Conservation (phyloP, 768 basidiomycete species). For the Naganishia randhawae region DNA sequence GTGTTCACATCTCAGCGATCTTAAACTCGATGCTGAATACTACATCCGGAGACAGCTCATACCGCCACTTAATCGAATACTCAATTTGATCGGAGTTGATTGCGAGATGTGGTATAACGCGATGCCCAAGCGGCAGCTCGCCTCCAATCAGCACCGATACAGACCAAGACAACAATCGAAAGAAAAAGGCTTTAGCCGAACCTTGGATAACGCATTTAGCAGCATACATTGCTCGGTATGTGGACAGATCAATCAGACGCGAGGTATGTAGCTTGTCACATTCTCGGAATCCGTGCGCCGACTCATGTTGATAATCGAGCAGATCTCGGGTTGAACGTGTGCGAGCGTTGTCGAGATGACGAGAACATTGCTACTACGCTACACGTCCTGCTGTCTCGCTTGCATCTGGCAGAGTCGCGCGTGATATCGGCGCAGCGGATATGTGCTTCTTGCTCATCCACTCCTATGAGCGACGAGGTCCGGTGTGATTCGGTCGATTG, state of each 20-base stretch:
- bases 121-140: constrained; percentile 60
- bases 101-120: constrained; percentile 79
- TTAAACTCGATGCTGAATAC: constrained; percentile 77
- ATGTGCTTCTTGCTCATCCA: constrained; percentile 67
- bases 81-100: constrained; percentile 85
- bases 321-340: constrained; percentile 53
- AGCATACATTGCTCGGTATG: constrained; percentile 31
- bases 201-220: constrained; percentile 26
- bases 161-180: not conserved
- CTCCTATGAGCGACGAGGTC: constrained; percentile 60
- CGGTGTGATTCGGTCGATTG: constrained; percentile 83
- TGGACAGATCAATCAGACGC: constrained; percentile 21
- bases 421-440: constrained; percentile 62
- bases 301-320: not conserved
- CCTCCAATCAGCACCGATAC: constrained; percentile 16
- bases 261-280: not conserved
- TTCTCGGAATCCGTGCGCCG: not conserved
- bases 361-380: constrained; percentile 57
- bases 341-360: constrained; percentile 59
- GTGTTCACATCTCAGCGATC: constrained; percentile 54
- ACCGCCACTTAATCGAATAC: constrained; percentile 82
- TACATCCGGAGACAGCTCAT: constrained; percentile 85
- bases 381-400: constrained; percentile 58
- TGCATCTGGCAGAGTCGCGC: constrained; percentile 59
- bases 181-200: constrained; percentile 7